A percentile compares a stretch with the other conserved stretches of the same genome.
Conservation (phyloP, 345 rosid species). For the Limnanthes douglasii region DNA sequence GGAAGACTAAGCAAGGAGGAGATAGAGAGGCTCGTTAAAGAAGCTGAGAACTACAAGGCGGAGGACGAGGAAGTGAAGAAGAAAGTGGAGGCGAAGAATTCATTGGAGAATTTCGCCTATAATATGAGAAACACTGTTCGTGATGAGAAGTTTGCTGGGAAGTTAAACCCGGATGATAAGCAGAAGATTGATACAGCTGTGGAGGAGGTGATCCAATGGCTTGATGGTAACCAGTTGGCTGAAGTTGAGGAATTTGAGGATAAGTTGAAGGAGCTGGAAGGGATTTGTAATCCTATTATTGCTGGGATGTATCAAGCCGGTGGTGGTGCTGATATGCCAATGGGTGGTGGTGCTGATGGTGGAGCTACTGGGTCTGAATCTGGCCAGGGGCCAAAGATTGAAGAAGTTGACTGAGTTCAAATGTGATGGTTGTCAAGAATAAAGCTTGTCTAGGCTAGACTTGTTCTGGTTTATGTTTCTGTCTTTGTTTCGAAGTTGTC, state of each 20-base stretch:
- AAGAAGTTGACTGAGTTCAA: constrained; percentile 14
- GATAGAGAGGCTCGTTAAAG: constrained; percentile 43
- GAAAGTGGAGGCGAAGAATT: constrained; percentile 41
- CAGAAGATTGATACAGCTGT: background rate
- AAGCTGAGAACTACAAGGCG: constrained; percentile 45
- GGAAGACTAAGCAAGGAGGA: constrained; percentile 13
- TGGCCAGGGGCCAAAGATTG: constrained; percentile 18
- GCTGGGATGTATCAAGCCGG: constrained; percentile 12
- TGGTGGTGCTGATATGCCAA: constrained; percentile 2
- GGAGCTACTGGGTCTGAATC: constrained; percentile 3
- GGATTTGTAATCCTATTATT: constrained; percentile 9
- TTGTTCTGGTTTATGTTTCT: too few relatives aligned
- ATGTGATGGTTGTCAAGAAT: background rate
- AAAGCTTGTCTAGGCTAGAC: too few relatives aligned
- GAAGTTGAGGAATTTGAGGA: too few relatives aligned
- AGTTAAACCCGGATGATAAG: background rate
- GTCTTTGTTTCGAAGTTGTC: too few relatives aligned
- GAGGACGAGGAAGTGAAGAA: constrained; percentile 45
- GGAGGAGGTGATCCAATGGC: background rate
- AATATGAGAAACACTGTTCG: background rate
- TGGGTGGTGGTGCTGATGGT: constrained; percentile 4
- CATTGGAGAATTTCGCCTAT: constrained; percentile 12
- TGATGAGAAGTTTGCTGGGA: background rate
- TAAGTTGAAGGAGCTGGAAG: constrained; percentile 13
- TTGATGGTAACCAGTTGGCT: too few relatives aligned